Base-by-base conservation (phyloP, 2,329 filamentous ascomycete species). In the Dendrostoma leiphaemia region DNA sequence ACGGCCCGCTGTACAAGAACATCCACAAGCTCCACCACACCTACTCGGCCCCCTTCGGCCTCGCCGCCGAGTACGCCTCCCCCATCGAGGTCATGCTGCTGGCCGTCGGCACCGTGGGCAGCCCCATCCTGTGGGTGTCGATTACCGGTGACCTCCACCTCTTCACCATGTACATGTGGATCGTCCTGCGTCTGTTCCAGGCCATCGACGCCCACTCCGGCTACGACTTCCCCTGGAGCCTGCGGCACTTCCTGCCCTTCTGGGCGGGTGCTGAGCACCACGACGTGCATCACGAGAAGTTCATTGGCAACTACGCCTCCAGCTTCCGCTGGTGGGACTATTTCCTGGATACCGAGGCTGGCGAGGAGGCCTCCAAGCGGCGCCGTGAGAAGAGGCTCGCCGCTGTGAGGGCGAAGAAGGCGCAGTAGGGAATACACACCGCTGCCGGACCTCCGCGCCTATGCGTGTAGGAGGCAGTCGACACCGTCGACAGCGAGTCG, bases 251-350 rank as follows among this genome's bases (percentile, higher is more conserved):
- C 80, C 77, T 99, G 48, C 94, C 94, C 32, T 92, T 99, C 83
- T 99, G 94, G 94, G 93, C 93, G 52, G 94, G 94, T 59, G 94
- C 94, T 52, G 86, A 96, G 65, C 93, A 97, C 76, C 94, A 99
- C 77, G 94, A 99, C 68, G 79, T 91, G 41, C 94, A 99, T 76
- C 94, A 99, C 76, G 94, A 99, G 79, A 91, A 91, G 70, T 99
- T 99, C 76, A 91, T 99, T 60, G 94, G 94, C 65, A 99, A 99
- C 80, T 99, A 97, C 71, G 80, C 93, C 48, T 96, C 91, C 69
- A 96, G 90, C 79, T 99, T 99, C 85, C 84, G 93, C 72, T 99
- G 94, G 94, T 99, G 94, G 94, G 94, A 99, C 77, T 96, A 89
- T 71, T 71, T 86, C 64, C 81, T 97, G 62, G 92, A 97, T 74